Conservation (phyloP, 306 rosid genomes). For the Ziziphus jujuba region DNA sequence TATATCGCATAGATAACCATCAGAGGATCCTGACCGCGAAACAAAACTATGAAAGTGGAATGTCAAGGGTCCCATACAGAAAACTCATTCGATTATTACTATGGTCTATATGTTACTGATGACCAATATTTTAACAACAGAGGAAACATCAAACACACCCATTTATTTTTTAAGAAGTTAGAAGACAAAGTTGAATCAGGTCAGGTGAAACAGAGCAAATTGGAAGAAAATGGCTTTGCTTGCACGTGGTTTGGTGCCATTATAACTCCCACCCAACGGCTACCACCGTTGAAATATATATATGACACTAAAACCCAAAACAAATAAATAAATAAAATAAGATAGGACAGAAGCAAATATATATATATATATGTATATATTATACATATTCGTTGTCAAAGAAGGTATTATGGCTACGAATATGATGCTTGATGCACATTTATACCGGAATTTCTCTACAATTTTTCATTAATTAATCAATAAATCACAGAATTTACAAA, state of each 20-base stretch:
- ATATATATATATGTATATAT: too few relatives aligned
- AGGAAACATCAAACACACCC: too few relatives aligned
- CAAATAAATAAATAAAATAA: neutral
- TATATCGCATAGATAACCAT: too few relatives aligned
- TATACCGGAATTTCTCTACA: constrained; percentile 37
- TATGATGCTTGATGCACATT: constrained; percentile 20
- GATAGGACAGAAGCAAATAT: neutral
- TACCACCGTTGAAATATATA: constrained; percentile 29
- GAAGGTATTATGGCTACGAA: neutral
- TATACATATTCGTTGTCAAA: constrained; percentile 8
- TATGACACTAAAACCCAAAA: neutral
- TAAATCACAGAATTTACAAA: constrained; percentile 43
- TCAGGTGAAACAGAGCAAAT: constrained; percentile 40
- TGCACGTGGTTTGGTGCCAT: constrained; percentile 54
- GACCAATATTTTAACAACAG: too few relatives aligned
- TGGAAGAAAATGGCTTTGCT: constrained; percentile 21
- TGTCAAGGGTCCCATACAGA: too few relatives aligned
- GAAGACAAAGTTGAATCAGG: constrained; percentile 33
- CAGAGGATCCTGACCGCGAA: too few relatives aligned
- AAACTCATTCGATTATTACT: too few relatives aligned
- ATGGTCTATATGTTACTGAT: too few relatives aligned
- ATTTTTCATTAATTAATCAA: constrained; percentile 32
- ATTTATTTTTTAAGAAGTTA: neutral
- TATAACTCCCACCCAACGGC: constrained; percentile 51
- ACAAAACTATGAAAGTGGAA: too few relatives aligned